phyloP scores from a whole-genome alignment of 306 rosid genomes.

The Rubus parviflorus region DNA sequence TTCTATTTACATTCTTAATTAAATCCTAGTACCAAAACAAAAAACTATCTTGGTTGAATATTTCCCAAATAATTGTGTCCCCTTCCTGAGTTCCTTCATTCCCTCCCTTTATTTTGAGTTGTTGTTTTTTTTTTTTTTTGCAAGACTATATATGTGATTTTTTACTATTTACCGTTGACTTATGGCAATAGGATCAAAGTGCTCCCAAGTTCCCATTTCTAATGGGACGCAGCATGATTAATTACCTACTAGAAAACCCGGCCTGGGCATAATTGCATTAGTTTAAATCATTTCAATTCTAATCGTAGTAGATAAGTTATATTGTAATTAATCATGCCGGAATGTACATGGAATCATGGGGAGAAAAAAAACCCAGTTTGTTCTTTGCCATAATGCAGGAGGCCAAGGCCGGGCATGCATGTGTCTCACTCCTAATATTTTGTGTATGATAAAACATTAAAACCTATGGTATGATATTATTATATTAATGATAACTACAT shows the following conservation, averaged over 20 bases:
- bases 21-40: not conserved
- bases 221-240: slow-evolving; percentile 12
- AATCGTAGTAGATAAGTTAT: not conserved
- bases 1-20: not conserved
- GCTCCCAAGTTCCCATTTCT: slow-evolving; percentile 3
- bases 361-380: not conserved
- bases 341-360: not conserved
- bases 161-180: slow-evolving; percentile 7
- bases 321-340: not conserved
- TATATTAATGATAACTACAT: not conserved
- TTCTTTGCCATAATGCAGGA: slow-evolving; percentile 2
- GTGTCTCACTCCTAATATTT: not conserved
- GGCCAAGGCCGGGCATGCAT: not conserved
- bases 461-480: not conserved
- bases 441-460: not conserved
- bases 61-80: not conserved
- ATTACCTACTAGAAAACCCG: not conserved
- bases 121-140: not conserved
- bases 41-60: not conserved
- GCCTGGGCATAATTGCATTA: not conserved
- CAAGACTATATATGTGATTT: not conserved
- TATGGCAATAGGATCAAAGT: not conserved
- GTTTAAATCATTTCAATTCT: not conserved
- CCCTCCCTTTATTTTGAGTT: not conserved
- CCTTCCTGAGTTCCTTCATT: not conserved